A percentile compares a stretch with the other conserved stretches of the same genome.
These are phyloP conservation scores for Syncephalis plumigaleata DNA, from an alignment of 371 early-diverging fungal genomes.

Conservation along the genomic window DNA sequence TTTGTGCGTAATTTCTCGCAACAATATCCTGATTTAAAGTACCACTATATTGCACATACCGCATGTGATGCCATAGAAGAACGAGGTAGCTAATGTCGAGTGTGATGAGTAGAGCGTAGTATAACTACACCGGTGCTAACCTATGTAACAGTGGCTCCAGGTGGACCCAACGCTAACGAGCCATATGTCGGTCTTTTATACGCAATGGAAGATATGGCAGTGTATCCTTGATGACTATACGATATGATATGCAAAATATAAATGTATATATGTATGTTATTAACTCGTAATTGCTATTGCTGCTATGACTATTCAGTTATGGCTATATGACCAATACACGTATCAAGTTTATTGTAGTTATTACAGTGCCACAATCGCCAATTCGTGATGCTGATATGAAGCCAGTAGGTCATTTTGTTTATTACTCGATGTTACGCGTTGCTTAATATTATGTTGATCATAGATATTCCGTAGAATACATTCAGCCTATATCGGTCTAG, in stretches of 20 bases:
- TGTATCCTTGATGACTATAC: slow-evolving; percentile 23
- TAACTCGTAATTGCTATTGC: background rate
- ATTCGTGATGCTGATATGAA: slow-evolving; percentile 68
- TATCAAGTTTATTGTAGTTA: slow-evolving; percentile 58
- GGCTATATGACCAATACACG: slow-evolving; percentile 79
- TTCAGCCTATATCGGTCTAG: slow-evolving; percentile 50
- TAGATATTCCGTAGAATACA: slow-evolving; percentile 70
- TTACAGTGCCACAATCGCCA: slow-evolving; percentile 51
- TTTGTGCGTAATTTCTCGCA: slow-evolving; percentile 57
- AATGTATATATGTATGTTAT: background rate
- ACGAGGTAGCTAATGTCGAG: slow-evolving; percentile 24
- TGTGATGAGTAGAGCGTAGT: background rate
- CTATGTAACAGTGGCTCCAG: slow-evolving; percentile 10
- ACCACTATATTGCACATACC: slow-evolving; percentile 75
- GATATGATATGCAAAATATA: background rate
- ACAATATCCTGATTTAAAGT: slow-evolving; percentile 62
- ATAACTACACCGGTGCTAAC: background rate
- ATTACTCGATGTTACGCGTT: too few relatives aligned
- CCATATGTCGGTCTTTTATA: slow-evolving; percentile 69
- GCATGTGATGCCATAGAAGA: slow-evolving; percentile 79
- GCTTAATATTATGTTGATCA: background rate
- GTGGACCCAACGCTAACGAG: slow-evolving; percentile 47
- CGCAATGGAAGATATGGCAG: slow-evolving; percentile 70
- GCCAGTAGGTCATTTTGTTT: slow-evolving; percentile 27
- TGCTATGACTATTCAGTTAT: slow-evolving; percentile 24